Base-by-base conservation (phyloP, 2,329 filamentous ascomycete species). In the Microdochium bolleyi region DNA sequence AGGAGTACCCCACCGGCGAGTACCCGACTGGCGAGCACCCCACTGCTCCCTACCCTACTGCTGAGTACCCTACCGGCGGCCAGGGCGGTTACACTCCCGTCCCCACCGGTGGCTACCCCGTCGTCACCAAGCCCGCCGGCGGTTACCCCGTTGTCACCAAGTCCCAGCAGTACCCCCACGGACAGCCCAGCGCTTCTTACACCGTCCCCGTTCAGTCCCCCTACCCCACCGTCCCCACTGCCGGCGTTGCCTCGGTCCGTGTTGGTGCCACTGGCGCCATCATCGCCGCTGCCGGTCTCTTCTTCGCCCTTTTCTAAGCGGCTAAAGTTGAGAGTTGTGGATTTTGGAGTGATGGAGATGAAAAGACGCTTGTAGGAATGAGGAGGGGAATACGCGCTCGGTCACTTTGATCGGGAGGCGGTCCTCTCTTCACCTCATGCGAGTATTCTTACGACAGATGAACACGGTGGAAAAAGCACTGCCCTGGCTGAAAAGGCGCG, bases 271-370 rank as follows among this genome's bases (percentile, higher is more conserved):
- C 58, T 5, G 61, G 62, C 38, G 57, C 49, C 41, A 14, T 63
- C 22, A 55, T 56, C 13, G 59, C 56, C 11, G 56, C 55, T 38
- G 61, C 56, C 13, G 61, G 58, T 25, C 48, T 62, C 52, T 60
- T 57, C 58, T 41, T 63, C 22, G 61, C 56, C 30, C 55, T 62
- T n/a, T 58, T 60, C 50, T 60, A 57, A 53, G 41, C 41, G 41
- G 41, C 41, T 46, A 3, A 7, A 19, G 41, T 22, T 19, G 41
- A 21, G 41, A 46, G 5, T 21, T 22, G 41, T 22, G 41, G 41
- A 30, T 46, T 21, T 16, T 46, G 41, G 16, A 19, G 41, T 46
- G 41, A 46, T 22, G 41, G 19, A 41, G n/a, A n/a, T n/a, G 41
- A 46, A 46, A 46, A 46, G 41, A 46, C 41, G 41, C 13, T 22